Evolutionary conservation across 2,329 filamentous ascomycete genomes (phyloP).

Genomic region (Verticillium tricorpus): DNA sequence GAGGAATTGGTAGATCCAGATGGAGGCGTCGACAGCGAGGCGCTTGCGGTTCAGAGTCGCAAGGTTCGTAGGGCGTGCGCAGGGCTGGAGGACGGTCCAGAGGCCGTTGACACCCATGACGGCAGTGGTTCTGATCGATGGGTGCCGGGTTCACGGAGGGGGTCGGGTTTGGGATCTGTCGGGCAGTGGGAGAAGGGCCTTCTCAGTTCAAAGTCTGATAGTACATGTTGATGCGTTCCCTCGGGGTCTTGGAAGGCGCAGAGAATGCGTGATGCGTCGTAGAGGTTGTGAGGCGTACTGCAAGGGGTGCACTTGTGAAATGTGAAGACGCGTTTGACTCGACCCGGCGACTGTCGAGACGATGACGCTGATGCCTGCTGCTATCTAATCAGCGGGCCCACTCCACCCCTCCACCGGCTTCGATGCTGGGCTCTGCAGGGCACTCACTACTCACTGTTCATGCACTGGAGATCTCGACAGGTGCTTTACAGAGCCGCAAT

Average conservation of each 20-base stretch:
- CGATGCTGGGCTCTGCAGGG: not conserved
- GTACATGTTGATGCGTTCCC: constrained; percentile 6
- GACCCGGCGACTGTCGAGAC: not conserved
- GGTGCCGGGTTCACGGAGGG: not conserved
- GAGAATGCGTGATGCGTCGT: not conserved
- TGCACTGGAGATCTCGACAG: constrained; percentile 1
- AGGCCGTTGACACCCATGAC: constrained; percentile 96
- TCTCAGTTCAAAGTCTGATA: constrained; percentile 6
- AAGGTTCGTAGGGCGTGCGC: constrained; percentile 91
- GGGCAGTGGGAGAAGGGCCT: not conserved
- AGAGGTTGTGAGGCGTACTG: not conserved
- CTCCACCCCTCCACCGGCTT: constrained; percentile 2
- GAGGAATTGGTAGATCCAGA: constrained; percentile 99
- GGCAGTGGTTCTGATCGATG: constrained; percentile 4
- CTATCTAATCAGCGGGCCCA: not conserved
- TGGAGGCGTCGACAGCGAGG: constrained; percentile 94
- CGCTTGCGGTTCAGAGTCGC: constrained; percentile 95
- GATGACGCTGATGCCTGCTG: not conserved
- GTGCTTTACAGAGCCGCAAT: not conserved
- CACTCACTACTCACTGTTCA: not conserved
- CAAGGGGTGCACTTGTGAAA: constrained; percentile 6
- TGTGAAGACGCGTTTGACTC: not conserved
- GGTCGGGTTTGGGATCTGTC: not conserved
- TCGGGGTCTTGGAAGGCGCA: no score
- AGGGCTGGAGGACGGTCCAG: constrained; percentile 94